Evolutionary conservation across 2,329 filamentous ascomycete genomes (phyloP), one percentile per base, ranked within the genome.

Genomic region (Exophiala bonariae): DNA sequence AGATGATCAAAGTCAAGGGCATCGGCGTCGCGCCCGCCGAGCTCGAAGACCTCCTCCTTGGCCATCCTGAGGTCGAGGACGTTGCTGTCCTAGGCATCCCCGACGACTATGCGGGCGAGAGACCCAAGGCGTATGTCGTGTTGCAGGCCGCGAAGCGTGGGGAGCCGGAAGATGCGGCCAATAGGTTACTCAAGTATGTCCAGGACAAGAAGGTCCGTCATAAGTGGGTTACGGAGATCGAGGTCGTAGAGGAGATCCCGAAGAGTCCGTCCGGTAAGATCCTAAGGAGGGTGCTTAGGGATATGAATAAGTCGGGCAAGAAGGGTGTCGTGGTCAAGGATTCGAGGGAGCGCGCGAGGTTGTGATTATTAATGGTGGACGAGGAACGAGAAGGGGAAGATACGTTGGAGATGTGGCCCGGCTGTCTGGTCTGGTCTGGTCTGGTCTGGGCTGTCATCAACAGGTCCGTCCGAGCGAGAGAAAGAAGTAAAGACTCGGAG

Each of bases 1-100:
- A 65, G 38, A 60, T 67, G 39, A 69, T 69, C 60, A 78, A 83
- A 64, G 81, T 75, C 61, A 82, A 86, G 63, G 55, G 52, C 20
- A 52, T 52, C 14, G 45, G 74, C 61, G 72, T 75, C 1, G 64
- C 72, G 3, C 74, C 74, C 0, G 70, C 73, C 1, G 74, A 77
- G 49, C 58, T 77, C 8, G 74, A 77, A 55, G 65, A 63, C 1
- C 59, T 72, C 2, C 65, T 77, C 2, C 62, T 75, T 3, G 64
- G 66, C 28, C 72, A 76, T 50, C 67, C 70, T 1, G 63, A 60
- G 1, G 70, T 77, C 46, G 55, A 61, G 31, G 74, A 77, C 48
- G 73, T 66, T 2, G 74, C 71, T 2, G 72, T 76, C 3, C 70
- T 73, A 2, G 73, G 73, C 1, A 65, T 73, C 14, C 63, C 69